Conservation (phyloP, 2,329 filamentous ascomycete species). For the Exophiala alcalophila region DNA sequence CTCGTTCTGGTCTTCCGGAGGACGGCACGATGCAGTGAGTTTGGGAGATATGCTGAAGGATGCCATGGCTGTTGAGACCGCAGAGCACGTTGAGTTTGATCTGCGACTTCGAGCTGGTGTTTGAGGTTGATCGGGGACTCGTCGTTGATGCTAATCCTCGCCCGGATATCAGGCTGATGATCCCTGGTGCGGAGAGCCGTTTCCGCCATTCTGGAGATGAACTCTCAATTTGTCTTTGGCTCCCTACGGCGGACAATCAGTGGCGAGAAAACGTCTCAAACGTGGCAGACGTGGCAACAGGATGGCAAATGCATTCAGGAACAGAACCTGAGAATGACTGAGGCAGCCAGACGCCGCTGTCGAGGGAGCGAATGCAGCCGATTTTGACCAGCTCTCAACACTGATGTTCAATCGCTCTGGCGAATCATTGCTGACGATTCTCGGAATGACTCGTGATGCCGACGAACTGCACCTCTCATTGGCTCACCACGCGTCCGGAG, state of each 20-base stretch:
- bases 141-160: conserved; percentile 23
- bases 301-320: conserved; percentile 3
- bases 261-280: conserved; percentile 16
- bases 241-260: not conserved
- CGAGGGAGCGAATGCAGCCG: conserved; percentile 6
- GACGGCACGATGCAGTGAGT: conserved; percentile 11
- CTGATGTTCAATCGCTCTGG: conserved; percentile 27
- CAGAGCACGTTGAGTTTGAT: conserved; percentile 20
- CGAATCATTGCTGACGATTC: too few species aligned
- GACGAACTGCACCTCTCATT: too few species aligned
- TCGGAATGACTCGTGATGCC: too few species aligned
- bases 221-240: too few species aligned
- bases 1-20: conserved; percentile 18
- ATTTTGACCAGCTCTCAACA: conserved; percentile 21
- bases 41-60: conserved; percentile 9
- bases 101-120: conserved; percentile 17
- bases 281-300: conserved; percentile 11
- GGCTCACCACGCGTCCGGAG: too few species aligned
- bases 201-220: conserved; percentile 22
- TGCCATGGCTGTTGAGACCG: conserved; percentile 21
- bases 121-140: conserved; percentile 18
- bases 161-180: conserved; percentile 21
- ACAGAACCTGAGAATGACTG: conserved; percentile 9
- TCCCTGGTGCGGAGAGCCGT: conserved; percentile 14
- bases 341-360: conserved; percentile 20